phyloP scores from a whole-genome alignment of 164 flowering plant species.

The Vitis rotundifolia region DNA sequence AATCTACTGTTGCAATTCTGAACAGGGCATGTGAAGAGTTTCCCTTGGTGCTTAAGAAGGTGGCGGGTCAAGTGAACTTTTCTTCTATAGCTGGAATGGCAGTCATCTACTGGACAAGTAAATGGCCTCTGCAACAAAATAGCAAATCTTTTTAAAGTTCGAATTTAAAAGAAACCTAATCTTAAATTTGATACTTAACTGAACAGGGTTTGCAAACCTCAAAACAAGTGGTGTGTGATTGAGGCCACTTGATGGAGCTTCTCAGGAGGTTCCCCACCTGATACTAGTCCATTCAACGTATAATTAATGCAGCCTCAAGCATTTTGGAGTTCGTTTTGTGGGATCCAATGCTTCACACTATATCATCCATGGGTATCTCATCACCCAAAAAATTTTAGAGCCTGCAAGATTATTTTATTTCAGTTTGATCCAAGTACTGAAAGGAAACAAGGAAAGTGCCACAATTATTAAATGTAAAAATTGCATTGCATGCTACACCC shows the following conservation, averaged over 20 bases:
- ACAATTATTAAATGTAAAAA: no score
- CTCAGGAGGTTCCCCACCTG: conserved; percentile 99
- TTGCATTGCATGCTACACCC: no score
- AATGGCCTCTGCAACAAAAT: conserved; percentile 65
- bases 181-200: not conserved
- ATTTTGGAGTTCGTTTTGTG: conserved; percentile 84
- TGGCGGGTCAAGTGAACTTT: conserved; percentile 88
- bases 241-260: conserved; percentile 97
- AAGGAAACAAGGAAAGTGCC: no score
- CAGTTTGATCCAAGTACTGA: not conserved
- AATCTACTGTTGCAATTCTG: conserved; percentile 56
- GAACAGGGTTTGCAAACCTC: conserved; percentile 50
- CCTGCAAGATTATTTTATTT: conserved; percentile 40
- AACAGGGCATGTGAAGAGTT: conserved; percentile 62
- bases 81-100: conserved; percentile 70
- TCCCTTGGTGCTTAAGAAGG: conserved; percentile 69
- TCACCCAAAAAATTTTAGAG: conserved; percentile 2
- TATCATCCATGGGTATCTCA: conserved; percentile 10
- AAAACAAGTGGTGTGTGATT: conserved; percentile 50
- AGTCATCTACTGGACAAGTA: conserved; percentile 69
- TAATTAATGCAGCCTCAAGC: conserved; percentile 50
- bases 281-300: conserved; percentile 88
- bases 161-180: not conserved
- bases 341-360: conserved; percentile 98
- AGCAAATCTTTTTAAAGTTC: not conserved